Percentiles rank a stretch among this genome's conserved stretches.
phyloP scores from a whole-genome alignment of 306 rosid species.

The Glycine latifolia region DNA sequence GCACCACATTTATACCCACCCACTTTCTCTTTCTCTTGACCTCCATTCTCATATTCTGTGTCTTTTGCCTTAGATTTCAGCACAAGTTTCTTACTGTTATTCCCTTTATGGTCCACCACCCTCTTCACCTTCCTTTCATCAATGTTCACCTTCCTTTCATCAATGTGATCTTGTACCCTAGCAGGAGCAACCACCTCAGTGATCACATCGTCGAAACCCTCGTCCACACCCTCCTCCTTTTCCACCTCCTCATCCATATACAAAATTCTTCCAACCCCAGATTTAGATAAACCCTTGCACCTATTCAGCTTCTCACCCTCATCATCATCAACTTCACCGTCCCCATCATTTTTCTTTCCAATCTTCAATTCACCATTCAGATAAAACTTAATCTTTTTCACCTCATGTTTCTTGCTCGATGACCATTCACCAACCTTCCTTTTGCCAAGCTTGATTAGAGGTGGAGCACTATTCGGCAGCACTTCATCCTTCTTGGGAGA shows the following conservation, averaged over 20 bases:
- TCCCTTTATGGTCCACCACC: neutral
- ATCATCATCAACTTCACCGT: neutral
- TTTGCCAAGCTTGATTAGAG: neutral
- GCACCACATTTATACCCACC: constrained; percentile 1
- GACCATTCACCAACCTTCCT: neutral
- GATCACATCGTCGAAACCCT: neutral
- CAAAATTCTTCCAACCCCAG: neutral
- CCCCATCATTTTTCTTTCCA: neutral
- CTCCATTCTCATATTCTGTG: neutral
- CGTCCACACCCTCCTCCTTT: neutral
- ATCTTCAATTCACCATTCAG: neutral
- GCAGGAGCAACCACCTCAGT: neutral
- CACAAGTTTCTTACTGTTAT: neutral
- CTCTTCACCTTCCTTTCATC: neutral
- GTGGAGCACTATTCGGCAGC: neutral
- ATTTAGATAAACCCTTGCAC: neutral
- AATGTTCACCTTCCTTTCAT: neutral
- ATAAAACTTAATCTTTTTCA: neutral
- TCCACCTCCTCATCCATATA: neutral
- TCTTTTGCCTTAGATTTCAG: neutral
- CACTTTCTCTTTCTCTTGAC: neutral
- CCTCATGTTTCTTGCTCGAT: neutral
- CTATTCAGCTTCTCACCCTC: neutral
- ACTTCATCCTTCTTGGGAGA: neutral
- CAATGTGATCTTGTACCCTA: neutral